A percentile compares a stretch with the other conserved stretches of the same genome.
Evolutionary conservation across 2,329 filamentous ascomycete species (phyloP).

Genomic region (Diaporthe velutina): DNA sequence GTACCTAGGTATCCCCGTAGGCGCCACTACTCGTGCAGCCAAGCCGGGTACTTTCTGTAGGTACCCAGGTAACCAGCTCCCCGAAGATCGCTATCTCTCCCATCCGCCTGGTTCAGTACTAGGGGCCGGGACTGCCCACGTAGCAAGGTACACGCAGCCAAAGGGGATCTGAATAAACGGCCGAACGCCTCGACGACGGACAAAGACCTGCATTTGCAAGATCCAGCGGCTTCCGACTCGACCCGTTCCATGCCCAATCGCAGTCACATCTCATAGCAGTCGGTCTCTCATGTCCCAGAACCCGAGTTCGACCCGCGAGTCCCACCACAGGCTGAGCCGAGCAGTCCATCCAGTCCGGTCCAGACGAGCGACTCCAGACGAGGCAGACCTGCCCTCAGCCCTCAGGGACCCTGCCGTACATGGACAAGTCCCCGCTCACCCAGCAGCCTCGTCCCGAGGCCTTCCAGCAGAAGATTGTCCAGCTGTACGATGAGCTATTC

Average conservation of each 20-base stretch:
- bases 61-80: background rate
- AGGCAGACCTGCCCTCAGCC: background rate
- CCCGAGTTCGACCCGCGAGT: background rate
- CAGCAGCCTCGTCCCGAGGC: slow-evolving; percentile 90
- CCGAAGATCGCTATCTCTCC: slow-evolving; percentile 25
- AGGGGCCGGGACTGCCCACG: background rate
- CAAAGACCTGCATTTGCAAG: slow-evolving; percentile 11
- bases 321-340: background rate
- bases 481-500: slow-evolving; percentile 89
- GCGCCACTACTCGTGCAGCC: background rate
- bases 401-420: slow-evolving; percentile 50
- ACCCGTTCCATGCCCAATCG: background rate
- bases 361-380: slow-evolving; percentile 13
- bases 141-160: slow-evolving; percentile 1
- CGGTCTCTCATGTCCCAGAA: background rate
- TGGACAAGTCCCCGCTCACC: slow-evolving; percentile 94
- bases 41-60: background rate
- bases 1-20: background rate
- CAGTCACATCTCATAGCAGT: background rate
- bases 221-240: background rate
- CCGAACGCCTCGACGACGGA: background rate
- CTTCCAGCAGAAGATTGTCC: slow-evolving; percentile 94
- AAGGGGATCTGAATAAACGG: slow-evolving; percentile 27
- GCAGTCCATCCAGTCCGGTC: background rate
- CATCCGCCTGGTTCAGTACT: background rate